A percentile compares a stretch with the other conserved stretches of the same genome.
Conservation (phyloP, 768 basidiomycete species). For the Rhizopogon vinicolor region DNA sequence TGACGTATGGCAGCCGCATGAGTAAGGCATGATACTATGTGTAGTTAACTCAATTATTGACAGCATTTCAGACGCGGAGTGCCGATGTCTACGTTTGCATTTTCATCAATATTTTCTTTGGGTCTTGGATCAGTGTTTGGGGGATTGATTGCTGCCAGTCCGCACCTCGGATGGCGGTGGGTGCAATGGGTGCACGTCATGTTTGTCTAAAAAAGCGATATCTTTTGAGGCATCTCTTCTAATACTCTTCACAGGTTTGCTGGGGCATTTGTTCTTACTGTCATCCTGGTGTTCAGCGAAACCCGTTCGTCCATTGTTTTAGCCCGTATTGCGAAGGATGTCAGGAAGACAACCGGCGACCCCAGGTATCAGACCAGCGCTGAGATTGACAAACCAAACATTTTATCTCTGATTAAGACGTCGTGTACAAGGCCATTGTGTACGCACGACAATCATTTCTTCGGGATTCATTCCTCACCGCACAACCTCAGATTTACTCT, state of each 20-base stretch:
- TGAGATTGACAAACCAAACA: conserved; percentile 53
- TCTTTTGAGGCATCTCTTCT: not conserved
- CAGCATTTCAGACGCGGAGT: conserved; percentile 25
- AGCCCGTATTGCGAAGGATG: conserved; percentile 49
- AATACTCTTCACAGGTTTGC: conserved; percentile 35
- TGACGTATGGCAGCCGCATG: conserved; percentile 59
- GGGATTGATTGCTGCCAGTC: conserved; percentile 58
- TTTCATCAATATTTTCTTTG: conserved; percentile 51
- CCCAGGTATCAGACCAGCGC: conserved; percentile 52
- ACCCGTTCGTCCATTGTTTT: conserved; percentile 68
- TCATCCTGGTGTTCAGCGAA: conserved; percentile 58
- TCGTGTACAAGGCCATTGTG: conserved; percentile 66
- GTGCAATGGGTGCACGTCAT: conserved; percentile 75
- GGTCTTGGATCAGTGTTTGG: conserved; percentile 57
- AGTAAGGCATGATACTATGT: conserved; percentile 36
- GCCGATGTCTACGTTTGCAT: conserved; percentile 70
- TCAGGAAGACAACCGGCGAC: conserved; percentile 64
- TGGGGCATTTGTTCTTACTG: conserved; percentile 40
- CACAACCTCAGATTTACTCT: conserved; percentile 2
- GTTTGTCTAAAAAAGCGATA: conserved; percentile 22
- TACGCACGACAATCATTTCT: conserved; percentile 29
- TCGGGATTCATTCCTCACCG: not conserved
- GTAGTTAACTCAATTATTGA: not conserved
- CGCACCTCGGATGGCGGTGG: conserved; percentile 64
- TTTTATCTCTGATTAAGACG: conserved; percentile 54